Evolutionary conservation across 2,329 filamentous ascomycete species (phyloP), one percentile per base, ranked within the genome.

Genomic region (Epichloe sibirici): DNA sequence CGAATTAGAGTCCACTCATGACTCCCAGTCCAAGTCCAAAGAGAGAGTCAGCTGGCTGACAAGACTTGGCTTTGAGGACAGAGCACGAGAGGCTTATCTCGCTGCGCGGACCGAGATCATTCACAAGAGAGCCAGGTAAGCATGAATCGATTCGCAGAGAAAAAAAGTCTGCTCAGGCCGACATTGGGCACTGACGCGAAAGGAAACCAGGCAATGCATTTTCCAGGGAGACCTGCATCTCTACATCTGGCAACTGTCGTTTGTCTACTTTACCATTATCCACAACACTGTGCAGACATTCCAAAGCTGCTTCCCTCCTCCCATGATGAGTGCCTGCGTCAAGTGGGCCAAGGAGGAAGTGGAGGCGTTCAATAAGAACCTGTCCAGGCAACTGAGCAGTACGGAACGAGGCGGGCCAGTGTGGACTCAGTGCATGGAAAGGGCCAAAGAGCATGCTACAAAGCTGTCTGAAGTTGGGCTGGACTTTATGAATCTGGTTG

Each of bases 331-430:
- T 62, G 90, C 90, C 0, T 95, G 90, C 61, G 91, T 98, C 61
- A 94, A 91, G 65, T 98, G 93, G 93, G 90, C 90, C n/a, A 97
- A 96, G 69, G 86, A 93, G 61, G 84, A 95, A 65, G 82, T 97
- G 1, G 90, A 96, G 61, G 83, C 83, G 2, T 97, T 97, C 74
- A 97, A 96, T 62, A 77, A 76, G 45, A 82, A 93, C 49, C 74
- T 98, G 39, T 81, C 78, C 38, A 77, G 91, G 54, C 93, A 97
- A 69, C 73, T 98, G 56, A 94, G 89, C 69, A 90, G 87, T 64
- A 86, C 93, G 2, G 85, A 94, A 55, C 78, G 75, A 48, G 83
- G 79, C n/a, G 85, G 85, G 13, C 76, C 81, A 45, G 78, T 88
- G 1, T 96, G 89, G 88, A 79, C 78, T 51, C 79, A 87, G 62